phyloP scores from a whole-genome alignment of 257 asterid genomes.

The Oldenlandia corymbosa region DNA sequence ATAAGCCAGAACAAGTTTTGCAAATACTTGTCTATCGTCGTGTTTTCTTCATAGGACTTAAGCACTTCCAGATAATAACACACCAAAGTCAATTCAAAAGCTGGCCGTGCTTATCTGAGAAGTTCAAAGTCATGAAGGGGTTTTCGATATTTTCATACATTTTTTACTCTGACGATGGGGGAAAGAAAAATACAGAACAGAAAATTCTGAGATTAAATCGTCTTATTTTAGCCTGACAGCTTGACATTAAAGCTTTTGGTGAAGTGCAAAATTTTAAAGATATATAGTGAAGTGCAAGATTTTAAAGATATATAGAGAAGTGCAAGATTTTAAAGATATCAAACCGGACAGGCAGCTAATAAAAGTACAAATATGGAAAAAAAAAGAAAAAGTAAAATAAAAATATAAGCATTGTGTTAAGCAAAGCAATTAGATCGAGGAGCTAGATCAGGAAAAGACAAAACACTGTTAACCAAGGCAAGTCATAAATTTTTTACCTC shows the following conservation, averaged over 20 bases:
- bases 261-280: neutral
- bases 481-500: constrained; percentile 50
- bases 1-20: too few relatives aligned
- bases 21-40: too few relatives aligned
- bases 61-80: too few relatives aligned
- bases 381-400: too few relatives aligned
- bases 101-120: neutral
- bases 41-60: too few relatives aligned
- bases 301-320: neutral
- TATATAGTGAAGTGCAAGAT: neutral
- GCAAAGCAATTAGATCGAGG: neutral
- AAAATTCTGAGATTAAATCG: neutral
- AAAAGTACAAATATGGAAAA: neutral
- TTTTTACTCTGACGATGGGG: neutral
- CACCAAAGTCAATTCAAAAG: neutral
- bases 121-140: neutral
- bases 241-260: neutral
- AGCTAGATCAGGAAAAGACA: constrained; percentile 5
- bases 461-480: neutral
- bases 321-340: neutral
- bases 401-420: neutral
- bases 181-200: neutral
- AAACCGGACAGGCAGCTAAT: neutral
- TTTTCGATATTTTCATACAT: neutral
- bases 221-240: neutral